Percentiles rank a stretch among this genome's conserved stretches.
Evolutionary conservation across 192 early-diverging fungal species (phyloP).

Genomic region (Backusella circina): DNA sequence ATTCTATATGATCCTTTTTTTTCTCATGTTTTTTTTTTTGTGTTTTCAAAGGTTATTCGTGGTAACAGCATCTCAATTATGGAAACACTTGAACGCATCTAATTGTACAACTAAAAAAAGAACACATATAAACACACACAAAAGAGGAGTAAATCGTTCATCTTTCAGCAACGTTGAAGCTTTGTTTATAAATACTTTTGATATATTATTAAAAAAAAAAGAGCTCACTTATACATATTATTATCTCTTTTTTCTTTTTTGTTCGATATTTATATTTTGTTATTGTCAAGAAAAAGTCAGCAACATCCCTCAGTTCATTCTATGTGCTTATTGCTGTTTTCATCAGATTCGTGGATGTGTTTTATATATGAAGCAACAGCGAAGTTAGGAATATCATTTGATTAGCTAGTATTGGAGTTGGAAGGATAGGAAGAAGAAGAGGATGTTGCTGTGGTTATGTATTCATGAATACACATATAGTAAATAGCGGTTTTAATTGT

Average conservation of each 20-base stretch:
- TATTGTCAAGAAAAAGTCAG: background rate
- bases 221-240: background rate
- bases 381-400: too few relatives aligned
- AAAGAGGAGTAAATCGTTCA: background rate
- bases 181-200: background rate
- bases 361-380: too few relatives aligned
- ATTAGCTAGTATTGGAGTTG: too few relatives aligned
- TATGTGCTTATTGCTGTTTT: too few relatives aligned
- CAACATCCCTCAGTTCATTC: too few relatives aligned
- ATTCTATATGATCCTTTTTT: background rate
- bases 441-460: too few relatives aligned
- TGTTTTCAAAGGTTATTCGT: constrained; percentile 54
- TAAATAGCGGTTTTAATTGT: too few relatives aligned
- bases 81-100: constrained; percentile 68
- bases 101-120: constrained; percentile 11
- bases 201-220: background rate
- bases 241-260: background rate
- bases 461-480: too few relatives aligned
- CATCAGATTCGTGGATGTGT: too few relatives aligned
- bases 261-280: background rate
- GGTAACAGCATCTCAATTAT: constrained; percentile 73
- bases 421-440: too few relatives aligned
- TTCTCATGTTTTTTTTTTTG: background rate
- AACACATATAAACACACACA: background rate
- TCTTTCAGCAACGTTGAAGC: background rate